Base-by-base conservation (phyloP, 139 green algal species). In the Spirogloea muscicola region DNA sequence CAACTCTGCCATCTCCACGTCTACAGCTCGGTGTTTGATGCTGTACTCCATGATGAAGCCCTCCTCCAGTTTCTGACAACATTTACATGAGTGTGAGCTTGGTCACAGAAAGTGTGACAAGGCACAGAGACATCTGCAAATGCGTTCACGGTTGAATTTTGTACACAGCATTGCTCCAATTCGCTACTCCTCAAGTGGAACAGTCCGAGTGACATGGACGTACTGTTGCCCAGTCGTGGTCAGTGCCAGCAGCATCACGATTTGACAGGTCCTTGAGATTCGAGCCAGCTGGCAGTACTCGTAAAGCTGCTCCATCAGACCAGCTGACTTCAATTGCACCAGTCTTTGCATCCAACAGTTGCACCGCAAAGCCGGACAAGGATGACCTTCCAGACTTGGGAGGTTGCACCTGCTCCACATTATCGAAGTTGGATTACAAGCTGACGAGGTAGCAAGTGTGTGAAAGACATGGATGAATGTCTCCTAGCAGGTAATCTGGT, bases 1-100 rank as follows among this genome's bases (percentile, higher is more conserved):
- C 42, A 89, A 55, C 61, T 90, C 86, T 25, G 86, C 85, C 79
- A 83, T 83, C 0, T 73, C 49, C 31, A 79, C 57, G 39, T n/a
- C 1, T 9, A 7, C 41, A 9, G 49, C 31, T n/a, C 27, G 31
- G 7, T 73, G 40, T 4, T 6, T 18, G 29, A 82, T 49, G 37
- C 55, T 78, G 37, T 48, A 82, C 42, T 82, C 74, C 3, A 58
- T 43, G 38, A 82, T 49, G 27, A 82, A 79, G 9, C 74, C 74
- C 9, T 33, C 51, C 3, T 71, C 48, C 16, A 82, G 27, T n/a
- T 81, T 40, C 74, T 81, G 74, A 48, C 29, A 16, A 1, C 3
- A 27, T 29, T 18, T 10, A 7, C 21, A 61, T 18, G 9, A 5
- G 16, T 9, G 55, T 66, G 18, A 1, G 38, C 29, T 6, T 3